These are phyloP conservation scores for Paracoccidioides brasiliensis DNA, from an alignment of 2,329 filamentous ascomycete species.

Conservation along the genomic window DNA sequence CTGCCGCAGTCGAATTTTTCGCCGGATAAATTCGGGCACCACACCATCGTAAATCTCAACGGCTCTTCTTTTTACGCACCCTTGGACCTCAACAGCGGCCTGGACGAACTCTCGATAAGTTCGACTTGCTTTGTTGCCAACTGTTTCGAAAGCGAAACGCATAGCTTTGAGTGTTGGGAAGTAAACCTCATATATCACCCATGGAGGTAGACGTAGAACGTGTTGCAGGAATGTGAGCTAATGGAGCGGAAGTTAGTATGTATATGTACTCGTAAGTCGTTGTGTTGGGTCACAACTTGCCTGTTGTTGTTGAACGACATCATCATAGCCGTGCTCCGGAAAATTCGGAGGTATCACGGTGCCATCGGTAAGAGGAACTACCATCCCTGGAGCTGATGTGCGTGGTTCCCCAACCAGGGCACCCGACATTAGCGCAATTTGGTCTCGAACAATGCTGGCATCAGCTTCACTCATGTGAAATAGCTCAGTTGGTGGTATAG, in stretches of 20 bases:
- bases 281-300: not conserved
- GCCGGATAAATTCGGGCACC: not conserved
- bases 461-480: not conserved
- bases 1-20: not conserved
- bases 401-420: not conserved
- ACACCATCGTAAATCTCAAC: not conserved
- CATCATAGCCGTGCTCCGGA: not conserved
- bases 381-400: not conserved
- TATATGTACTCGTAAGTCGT: not conserved
- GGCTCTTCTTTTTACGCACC: conserved; percentile 3
- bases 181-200: not conserved
- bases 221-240: not conserved
- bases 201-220: not conserved
- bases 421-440: conserved; percentile 3
- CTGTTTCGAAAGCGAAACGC: not conserved
- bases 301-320: not conserved
- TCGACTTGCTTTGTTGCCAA: not conserved
- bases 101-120: not conserved
- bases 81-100: not conserved
- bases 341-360: not conserved
- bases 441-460: not conserved
- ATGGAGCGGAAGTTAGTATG: not conserved
- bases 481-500: not conserved
- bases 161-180: not conserved
- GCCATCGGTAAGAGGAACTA: not conserved